Evolutionary conservation across 2,329 filamentous ascomycete genomes (phyloP).

Genomic region (Penicillium concentricum): DNA sequence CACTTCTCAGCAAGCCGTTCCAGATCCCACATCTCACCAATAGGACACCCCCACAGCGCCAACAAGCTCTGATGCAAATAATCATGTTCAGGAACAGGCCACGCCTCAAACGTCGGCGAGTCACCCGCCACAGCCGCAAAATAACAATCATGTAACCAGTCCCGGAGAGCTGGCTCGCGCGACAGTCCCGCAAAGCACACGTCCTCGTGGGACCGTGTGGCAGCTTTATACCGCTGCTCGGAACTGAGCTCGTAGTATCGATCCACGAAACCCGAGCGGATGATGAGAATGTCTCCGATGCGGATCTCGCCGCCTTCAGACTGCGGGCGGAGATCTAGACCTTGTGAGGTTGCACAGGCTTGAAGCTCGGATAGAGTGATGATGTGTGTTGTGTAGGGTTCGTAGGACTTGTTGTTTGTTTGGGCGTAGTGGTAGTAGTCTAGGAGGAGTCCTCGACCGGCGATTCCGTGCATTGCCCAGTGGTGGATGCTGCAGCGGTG

Average conservation of each 20-base stretch:
- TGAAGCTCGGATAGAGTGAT: slow-evolving; percentile 58
- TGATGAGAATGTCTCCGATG: slow-evolving; percentile 64
- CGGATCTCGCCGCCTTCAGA: slow-evolving; percentile 56
- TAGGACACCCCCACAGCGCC: slow-evolving; percentile 46
- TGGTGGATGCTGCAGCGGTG: slow-evolving; percentile 45
- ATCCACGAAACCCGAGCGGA: slow-evolving; percentile 64
- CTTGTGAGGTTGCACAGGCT: slow-evolving; percentile 60
- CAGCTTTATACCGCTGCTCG: slow-evolving; percentile 34
- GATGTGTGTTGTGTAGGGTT: slow-evolving; percentile 53
- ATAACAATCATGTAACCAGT: slow-evolving; percentile 69
- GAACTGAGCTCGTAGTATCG: slow-evolving; percentile 51
- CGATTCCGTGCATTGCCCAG: slow-evolving; percentile 44
- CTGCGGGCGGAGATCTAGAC: slow-evolving; percentile 59
- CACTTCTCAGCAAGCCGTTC: no score
- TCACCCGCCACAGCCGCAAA: slow-evolving; percentile 67
- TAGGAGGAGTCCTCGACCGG: slow-evolving; percentile 44
- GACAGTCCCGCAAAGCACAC: slow-evolving; percentile 51
- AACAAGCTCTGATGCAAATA: slow-evolving; percentile 44
- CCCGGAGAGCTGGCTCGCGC: slow-evolving; percentile 56
- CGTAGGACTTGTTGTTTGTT: slow-evolving; percentile 51
- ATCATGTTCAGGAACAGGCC: slow-evolving; percentile 49
- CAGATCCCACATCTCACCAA: slow-evolving; percentile 49
- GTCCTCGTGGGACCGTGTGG: slow-evolving; percentile 37
- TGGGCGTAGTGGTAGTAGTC: slow-evolving; percentile 50
- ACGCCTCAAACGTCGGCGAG: slow-evolving; percentile 62